Conservation (phyloP, 192 early-diverging fungal species). For the Coemansia sp. region DNA sequence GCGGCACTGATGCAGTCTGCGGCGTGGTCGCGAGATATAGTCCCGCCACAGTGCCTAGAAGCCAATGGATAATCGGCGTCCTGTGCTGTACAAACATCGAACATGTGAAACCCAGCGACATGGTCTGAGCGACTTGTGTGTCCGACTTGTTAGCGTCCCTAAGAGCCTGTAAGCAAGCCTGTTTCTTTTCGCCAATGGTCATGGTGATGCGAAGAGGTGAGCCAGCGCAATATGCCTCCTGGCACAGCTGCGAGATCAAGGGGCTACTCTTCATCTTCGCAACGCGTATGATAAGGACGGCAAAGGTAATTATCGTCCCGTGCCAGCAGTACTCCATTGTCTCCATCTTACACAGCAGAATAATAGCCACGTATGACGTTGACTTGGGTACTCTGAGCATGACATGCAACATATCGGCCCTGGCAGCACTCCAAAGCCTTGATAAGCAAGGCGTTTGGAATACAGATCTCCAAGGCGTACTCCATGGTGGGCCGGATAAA, state of each 20-base stretch:
- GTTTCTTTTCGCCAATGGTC: not conserved
- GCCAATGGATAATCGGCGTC: conserved; percentile 2
- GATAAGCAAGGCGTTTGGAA: too few relatives aligned
- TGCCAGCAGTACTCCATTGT: conserved; percentile 9
- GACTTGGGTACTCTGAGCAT: too few relatives aligned
- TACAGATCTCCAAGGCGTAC: too few relatives aligned
- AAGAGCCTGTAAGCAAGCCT: not conserved
- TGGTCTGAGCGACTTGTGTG: too few relatives aligned
- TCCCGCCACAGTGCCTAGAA: conserved; percentile 1
- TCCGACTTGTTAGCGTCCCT: not conserved
- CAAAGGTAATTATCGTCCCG: not conserved
- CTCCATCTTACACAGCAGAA: not conserved
- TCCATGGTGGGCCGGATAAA: too few relatives aligned
- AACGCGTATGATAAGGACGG: not conserved
- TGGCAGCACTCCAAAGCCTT: too few relatives aligned
- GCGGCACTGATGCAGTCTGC: too few relatives aligned
- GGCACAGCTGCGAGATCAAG: too few relatives aligned
- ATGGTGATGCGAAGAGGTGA: not conserved
- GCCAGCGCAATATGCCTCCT: too few relatives aligned
- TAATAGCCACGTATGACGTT: conserved; percentile 4
- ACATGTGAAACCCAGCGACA: not conserved
- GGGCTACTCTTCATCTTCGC: not conserved
- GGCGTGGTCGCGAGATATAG: too few relatives aligned
- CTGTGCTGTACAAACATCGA: conserved; percentile 4
- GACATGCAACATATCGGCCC: too few relatives aligned